A percentile compares a stretch with the other conserved stretches of the same genome.
Evolutionary conservation across 345 rosid species (phyloP).

Genomic region (Psidium friedrichsthalianum): DNA sequence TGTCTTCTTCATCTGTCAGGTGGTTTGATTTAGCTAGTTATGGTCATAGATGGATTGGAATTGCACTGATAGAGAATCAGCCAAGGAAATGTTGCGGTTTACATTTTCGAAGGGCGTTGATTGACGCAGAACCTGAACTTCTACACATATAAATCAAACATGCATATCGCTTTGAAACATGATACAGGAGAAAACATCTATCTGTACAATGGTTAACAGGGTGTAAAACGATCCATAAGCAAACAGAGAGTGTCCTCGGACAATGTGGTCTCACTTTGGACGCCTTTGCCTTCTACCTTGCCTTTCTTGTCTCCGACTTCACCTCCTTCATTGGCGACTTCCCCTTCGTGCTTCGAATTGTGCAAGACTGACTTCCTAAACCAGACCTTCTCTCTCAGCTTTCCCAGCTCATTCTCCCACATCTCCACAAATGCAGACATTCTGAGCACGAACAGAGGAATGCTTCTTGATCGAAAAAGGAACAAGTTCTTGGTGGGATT

Average conservation of each 20-base stretch:
- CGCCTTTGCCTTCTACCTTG: not conserved
- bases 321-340: not conserved
- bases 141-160: not conserved
- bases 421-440: slow-evolving; percentile 33
- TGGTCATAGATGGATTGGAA: not conserved
- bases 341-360: not conserved
- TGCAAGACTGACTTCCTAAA: not conserved
- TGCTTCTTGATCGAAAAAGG: not conserved
- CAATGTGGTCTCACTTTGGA: not conserved
- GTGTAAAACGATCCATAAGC: not conserved
- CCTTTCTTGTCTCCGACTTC: not conserved
- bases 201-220: not conserved
- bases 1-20: not conserved
- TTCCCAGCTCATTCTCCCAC: slow-evolving; percentile 8
- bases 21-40: not conserved
- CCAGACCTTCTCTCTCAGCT: not conserved
- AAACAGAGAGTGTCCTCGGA: not conserved
- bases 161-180: not conserved
- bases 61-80: fast-evolving
- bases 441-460: not conserved
- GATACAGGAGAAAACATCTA: not conserved
- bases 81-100: not conserved
- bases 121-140: not conserved
- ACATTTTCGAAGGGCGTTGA: not conserved
- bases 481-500: not conserved